phyloP scores from a whole-genome alignment of 2,329 filamentous ascomycete species.

The Metarhizium humberi region DNA sequence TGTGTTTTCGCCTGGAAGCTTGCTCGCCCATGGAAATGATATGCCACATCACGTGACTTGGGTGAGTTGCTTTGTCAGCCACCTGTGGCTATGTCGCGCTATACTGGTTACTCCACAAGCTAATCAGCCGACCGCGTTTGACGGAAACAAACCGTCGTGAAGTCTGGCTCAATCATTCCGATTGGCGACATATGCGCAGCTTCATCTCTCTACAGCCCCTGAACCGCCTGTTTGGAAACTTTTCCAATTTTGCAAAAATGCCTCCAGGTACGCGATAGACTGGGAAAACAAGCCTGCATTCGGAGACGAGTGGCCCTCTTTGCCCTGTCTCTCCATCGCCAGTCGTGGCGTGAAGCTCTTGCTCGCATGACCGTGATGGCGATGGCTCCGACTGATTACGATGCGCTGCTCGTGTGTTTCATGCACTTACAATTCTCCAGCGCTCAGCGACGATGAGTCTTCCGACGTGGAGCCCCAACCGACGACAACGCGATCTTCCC shows the following conservation, averaged over 20 bases:
- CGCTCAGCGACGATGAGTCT: slow-evolving; percentile 27
- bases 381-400: not conserved
- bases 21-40: too few species aligned
- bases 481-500: slow-evolving; percentile 12
- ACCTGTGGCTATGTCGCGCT: too few species aligned
- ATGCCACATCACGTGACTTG: too few species aligned
- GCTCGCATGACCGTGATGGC: not conserved
- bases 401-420: not conserved
- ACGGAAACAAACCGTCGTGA: not conserved
- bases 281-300: not conserved
- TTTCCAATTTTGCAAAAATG: slow-evolving; percentile 1
- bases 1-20: too few species aligned
- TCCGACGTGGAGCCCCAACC: slow-evolving; percentile 20
- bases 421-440: slow-evolving; percentile 16
- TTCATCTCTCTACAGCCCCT: not conserved
- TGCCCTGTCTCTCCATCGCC: not conserved
- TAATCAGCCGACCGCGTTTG: not conserved
- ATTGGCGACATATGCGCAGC: not conserved
- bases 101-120: not conserved
- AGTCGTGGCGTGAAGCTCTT: not conserved
- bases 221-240: not conserved
- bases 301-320: not conserved
- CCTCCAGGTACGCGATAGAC: slow-evolving; percentile 7
- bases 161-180: not conserved
- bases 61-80: too few species aligned